Base-by-base conservation (phyloP, 805 yeast species). In the Pichia exigua region DNA sequence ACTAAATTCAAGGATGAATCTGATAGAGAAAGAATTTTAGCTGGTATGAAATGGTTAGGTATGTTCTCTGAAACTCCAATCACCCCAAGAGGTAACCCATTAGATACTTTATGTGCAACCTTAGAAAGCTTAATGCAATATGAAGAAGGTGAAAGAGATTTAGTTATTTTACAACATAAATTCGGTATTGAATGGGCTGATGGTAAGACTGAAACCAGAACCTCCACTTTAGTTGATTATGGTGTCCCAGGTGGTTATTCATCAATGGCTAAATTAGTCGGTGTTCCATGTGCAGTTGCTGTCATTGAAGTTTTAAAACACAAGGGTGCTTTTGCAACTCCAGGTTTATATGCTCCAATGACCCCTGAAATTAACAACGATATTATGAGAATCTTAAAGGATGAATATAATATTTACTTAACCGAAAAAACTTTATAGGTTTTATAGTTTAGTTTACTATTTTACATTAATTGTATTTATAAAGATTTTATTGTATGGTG, bases 241-340 rank as follows among this genome's bases (percentile, higher is more conserved):
- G 99, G 99, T 75, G 83, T 79, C 60, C 85, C 85, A 62, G 89
- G 91, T 55, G 92, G 94, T 50, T 94, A 92, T 83, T 85, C 96
- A 42, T 91, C 98, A 38, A 94, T 94, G 99, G 99, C 99, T 60
- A 91, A 92, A 69, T 81, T 88, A 58, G 99, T 94, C 51, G 99
- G 99, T 76, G 92, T 90, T 57, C 99, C 99, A 60, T 92, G 96
- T 74, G 97, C 97, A 50, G 95, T 94, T 68, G 99, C 98, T 30
- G 77, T 86, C 54, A 81, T 82, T 73, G 85, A 87, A 71, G 86
- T 94, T 57, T 78, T 94, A 63, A 81, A 86, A 60, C 60, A 60
- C 46, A 30, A 51, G 42, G 97, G 97, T 59, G 80, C 83, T 52
- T 75, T 78, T 60, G 77, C 78, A 61, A 79, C 75, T 56, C 87